Percentiles rank a stretch among this genome's conserved stretches.
Conservation (phyloP, 2,329 filamentous ascomycete genomes). For the Aspergillus ochraceus region DNA sequence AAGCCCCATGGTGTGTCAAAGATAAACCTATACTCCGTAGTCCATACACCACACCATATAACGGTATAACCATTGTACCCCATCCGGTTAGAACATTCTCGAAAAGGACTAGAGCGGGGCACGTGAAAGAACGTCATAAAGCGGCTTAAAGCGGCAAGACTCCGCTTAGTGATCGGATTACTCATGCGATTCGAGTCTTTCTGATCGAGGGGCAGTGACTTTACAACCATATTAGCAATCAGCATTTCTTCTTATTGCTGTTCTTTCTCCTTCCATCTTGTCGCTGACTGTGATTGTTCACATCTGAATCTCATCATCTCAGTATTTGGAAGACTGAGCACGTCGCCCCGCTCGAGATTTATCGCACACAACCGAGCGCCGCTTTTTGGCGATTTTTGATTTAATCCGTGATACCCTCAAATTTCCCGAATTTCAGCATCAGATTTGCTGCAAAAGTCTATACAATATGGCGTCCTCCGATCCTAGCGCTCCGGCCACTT, state of each 20-base stretch:
- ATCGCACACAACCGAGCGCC: background rate
- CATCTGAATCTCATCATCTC: background rate
- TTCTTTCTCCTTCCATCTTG: background rate
- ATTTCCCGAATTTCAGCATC: background rate
- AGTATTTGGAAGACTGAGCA: background rate
- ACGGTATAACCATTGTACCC: no score
- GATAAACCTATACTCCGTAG: no score
- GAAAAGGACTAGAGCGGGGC: background rate
- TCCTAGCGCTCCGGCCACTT: conserved; percentile 1
- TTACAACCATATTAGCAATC: background rate
- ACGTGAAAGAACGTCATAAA: conserved; percentile 20
- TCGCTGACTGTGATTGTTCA: background rate
- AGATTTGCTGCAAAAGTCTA: background rate
- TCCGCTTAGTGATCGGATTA: conserved; percentile 15
- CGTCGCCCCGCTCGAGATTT: background rate
- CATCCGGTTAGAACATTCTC: background rate
- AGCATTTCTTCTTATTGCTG: background rate
- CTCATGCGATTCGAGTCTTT: background rate
- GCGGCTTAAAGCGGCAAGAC: conserved; percentile 18
- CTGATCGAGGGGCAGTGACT: conserved; percentile 2
- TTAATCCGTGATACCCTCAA: conserved; percentile 4
- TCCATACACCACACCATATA: no score
- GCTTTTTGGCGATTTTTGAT: background rate
- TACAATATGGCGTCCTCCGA: conserved; percentile 7
- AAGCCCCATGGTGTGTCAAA: no score